A percentile compares a stretch with the other conserved stretches of the same genome.
phyloP scores from a whole-genome alignment of 148 eudicot genomes.

The Vaccinium darrowii region DNA sequence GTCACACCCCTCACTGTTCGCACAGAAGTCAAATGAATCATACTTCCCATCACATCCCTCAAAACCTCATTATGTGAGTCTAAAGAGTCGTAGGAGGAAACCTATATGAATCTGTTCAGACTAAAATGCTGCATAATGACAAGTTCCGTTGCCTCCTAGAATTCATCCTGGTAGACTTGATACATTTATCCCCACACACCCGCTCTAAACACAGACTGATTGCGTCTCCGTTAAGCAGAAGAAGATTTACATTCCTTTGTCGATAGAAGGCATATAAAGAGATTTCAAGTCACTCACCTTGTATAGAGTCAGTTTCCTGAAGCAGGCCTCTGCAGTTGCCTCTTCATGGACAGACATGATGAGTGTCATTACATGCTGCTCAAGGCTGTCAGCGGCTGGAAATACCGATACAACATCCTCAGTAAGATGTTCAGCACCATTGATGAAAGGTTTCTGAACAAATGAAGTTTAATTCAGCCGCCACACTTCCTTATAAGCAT shows the following conservation, averaged over 20 bases:
- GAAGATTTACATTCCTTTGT: not conserved
- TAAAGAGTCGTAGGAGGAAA: not conserved
- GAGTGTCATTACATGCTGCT: slow-evolving; percentile 61
- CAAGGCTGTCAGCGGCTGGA: slow-evolving; percentile 96
- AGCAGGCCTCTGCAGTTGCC: slow-evolving; percentile 66
- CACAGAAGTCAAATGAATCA: too few relatives aligned
- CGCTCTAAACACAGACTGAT: not conserved
- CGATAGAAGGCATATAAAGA: not conserved
- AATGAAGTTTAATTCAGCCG: slow-evolving; percentile 18
- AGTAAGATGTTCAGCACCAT: slow-evolving; percentile 86
- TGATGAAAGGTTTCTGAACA: slow-evolving; percentile 88
- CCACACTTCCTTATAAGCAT: slow-evolving; percentile 19
- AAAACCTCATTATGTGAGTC: not conserved
- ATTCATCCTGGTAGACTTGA: not conserved
- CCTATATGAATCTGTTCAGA: not conserved
- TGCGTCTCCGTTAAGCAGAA: not conserved
- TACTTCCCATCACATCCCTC: not conserved
- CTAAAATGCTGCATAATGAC: not conserved
- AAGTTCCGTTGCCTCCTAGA: not conserved
- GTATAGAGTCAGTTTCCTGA: slow-evolving; percentile 67
- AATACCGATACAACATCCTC: slow-evolving; percentile 94
- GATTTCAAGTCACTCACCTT: slow-evolving; percentile 56
- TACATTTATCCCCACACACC: not conserved
- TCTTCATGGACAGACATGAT: slow-evolving; percentile 73
- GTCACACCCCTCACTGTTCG: not conserved